phyloP scores from a whole-genome alignment of 2,329 filamentous ascomycete genomes.

The Ophiostoma novo-ulmi region DNA sequence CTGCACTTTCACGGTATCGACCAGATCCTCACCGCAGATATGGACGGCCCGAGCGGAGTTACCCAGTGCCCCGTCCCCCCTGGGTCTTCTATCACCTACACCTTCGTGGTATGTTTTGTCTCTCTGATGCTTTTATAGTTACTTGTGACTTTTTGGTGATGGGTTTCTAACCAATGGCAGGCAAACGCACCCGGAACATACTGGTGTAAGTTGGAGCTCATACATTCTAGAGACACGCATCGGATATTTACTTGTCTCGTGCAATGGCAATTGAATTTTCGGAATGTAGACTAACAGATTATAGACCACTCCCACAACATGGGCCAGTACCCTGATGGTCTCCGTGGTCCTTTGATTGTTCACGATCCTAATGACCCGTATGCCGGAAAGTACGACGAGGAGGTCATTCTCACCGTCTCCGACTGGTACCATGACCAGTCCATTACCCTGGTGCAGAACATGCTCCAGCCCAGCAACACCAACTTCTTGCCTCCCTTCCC shows the following conservation, averaged over 20 bases:
- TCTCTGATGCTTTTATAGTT: neutral
- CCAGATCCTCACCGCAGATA: constrained; percentile 48
- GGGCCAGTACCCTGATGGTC: constrained; percentile 63
- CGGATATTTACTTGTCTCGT: neutral
- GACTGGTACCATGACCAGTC: constrained; percentile 42
- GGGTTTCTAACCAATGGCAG: neutral
- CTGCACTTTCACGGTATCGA: constrained; percentile 57
- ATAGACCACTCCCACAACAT: constrained; percentile 58
- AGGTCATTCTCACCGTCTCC: constrained; percentile 52
- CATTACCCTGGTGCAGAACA: constrained; percentile 36
- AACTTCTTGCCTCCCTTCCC: constrained; percentile 40
- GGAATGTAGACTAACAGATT: neutral
- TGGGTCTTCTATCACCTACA: constrained; percentile 48
- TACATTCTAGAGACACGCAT: constrained; percentile 1
- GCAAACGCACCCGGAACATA: constrained; percentile 39
- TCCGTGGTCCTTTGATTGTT: constrained; percentile 57
- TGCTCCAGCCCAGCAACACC: constrained; percentile 40
- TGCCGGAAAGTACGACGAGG: constrained; percentile 50
- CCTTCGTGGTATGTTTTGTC: constrained; percentile 37
- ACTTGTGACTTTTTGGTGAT: constrained; percentile 35
- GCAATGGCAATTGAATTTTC: no score
- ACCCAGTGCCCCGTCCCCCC: constrained; percentile 53
- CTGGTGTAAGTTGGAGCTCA: constrained; percentile 38
- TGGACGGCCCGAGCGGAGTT: constrained; percentile 54
- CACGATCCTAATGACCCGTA: constrained; percentile 54